These are phyloP conservation scores for Parachaetomium inaequale DNA, from an alignment of 495 filamentous ascomycete genomes.

Conservation along the genomic window DNA sequence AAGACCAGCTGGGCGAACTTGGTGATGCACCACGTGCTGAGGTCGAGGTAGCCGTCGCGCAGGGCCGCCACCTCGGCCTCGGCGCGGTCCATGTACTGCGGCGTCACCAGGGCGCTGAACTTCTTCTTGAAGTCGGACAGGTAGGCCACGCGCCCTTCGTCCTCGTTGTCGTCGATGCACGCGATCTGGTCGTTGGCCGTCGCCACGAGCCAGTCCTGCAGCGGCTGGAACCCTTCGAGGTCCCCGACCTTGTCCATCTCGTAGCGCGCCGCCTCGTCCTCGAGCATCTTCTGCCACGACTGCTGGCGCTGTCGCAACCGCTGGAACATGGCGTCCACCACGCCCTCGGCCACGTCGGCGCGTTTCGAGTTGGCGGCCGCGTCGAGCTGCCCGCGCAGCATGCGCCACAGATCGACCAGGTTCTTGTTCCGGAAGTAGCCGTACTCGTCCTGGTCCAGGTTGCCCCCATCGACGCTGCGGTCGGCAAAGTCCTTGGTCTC, in stretches of 20 bases:
- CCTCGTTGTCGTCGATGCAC: constrained; percentile 85
- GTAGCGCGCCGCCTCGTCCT: constrained; percentile 77
- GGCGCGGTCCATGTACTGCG: constrained; percentile 70
- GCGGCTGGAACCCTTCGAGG: constrained; percentile 69
- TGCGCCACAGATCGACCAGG: constrained; percentile 91
- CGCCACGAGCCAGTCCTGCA: constrained; percentile 95
- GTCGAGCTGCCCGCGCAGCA: constrained; percentile 86
- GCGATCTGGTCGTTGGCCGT: constrained; percentile 98
- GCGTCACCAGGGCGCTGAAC: constrained; percentile 71
- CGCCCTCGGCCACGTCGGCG: constrained; percentile 83
- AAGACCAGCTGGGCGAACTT: constrained; percentile 84
- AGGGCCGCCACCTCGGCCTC: constrained; percentile 68
- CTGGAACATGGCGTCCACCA: constrained; percentile 90
- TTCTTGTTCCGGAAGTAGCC: constrained; percentile 86
- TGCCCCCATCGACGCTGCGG: constrained; percentile 63
- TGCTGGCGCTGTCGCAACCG: constrained; percentile 75
- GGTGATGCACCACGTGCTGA: constrained; percentile 83
- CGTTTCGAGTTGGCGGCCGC: constrained; percentile 77
- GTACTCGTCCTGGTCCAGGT: constrained; percentile 80
- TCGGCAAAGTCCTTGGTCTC: constrained; percentile 77
- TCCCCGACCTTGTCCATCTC: constrained; percentile 58
- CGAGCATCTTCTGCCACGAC: constrained; percentile 80
- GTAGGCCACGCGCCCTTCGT: constrained; percentile 67
- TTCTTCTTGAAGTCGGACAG: constrained; percentile 76
- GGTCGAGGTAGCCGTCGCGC: constrained; percentile 87